A percentile compares a stretch with the other conserved stretches of the same genome.
These are phyloP conservation scores for Jamesozyma piceae DNA, from an alignment of 805 yeast genomes.

Conservation along the genomic window DNA sequence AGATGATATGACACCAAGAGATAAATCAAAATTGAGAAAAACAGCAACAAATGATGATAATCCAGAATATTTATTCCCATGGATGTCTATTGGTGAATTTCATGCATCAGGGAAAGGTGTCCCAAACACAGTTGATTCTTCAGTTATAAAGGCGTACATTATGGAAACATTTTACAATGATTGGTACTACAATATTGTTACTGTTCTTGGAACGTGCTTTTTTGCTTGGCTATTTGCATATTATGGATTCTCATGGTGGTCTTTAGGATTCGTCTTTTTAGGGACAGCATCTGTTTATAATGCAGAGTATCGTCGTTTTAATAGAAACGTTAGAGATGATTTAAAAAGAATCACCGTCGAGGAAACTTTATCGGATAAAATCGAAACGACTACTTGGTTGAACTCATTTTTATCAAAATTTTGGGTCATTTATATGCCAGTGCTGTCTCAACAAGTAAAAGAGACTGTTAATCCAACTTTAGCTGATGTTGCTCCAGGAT, in stretches of 20 bases:
- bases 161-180: constrained; percentile 63
- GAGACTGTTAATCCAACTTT: constrained; percentile 58
- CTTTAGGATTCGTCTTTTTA: constrained; percentile 49
- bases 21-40: constrained; percentile 10
- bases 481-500: constrained; percentile 70
- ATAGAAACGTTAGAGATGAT: constrained; percentile 67
- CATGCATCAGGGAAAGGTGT: constrained; percentile 13
- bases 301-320: constrained; percentile 66
- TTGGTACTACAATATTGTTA: constrained; percentile 58
- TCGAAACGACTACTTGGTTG: constrained; percentile 76
- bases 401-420: constrained; percentile 69
- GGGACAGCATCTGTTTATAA: constrained; percentile 60
- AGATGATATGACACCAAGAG: constrained; percentile 8
- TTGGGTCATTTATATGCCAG: constrained; percentile 87
- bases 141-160: constrained; percentile 47
- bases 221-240: constrained; percentile 62
- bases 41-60: constrained; percentile 8
- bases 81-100: constrained; percentile 30
- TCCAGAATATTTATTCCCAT: constrained; percentile 26
- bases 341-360: constrained; percentile 55
- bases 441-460: constrained; percentile 64
- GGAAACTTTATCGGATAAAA: constrained; percentile 50
- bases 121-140: constrained; percentile 17
- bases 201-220: constrained; percentile 61
- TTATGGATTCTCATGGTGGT: constrained; percentile 54